phyloP scores from a whole-genome alignment of 805 yeast species.

The Yamadazyma kitorensis region DNA sequence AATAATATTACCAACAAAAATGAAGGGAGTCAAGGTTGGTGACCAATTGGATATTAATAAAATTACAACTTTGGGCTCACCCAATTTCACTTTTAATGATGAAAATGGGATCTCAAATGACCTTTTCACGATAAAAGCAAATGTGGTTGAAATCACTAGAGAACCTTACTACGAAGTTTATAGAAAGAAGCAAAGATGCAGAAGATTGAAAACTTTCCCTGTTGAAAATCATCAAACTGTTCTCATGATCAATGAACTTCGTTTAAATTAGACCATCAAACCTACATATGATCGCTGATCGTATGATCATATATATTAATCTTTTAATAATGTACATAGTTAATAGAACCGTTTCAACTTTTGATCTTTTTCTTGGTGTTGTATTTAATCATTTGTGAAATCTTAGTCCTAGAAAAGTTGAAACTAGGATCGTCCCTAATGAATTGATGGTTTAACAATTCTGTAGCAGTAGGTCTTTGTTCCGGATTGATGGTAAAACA shows the following conservation, averaged over 20 bases:
- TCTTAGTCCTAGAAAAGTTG: constrained; percentile 50
- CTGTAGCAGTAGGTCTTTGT: constrained; percentile 82
- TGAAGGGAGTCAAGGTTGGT: constrained; percentile 79
- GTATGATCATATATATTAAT: no score
- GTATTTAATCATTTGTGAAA: constrained; percentile 51
- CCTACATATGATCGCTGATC: no score
- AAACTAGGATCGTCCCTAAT: constrained; percentile 41
- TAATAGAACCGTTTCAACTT: no score
- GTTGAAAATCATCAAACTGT: constrained; percentile 78
- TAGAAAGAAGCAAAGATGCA: constrained; percentile 68
- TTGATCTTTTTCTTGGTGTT: constrained; percentile 25
- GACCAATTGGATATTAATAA: constrained; percentile 72
- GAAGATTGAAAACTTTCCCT: constrained; percentile 72
- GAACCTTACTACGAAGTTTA: constrained; percentile 60
- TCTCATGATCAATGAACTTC: constrained; percentile 70
- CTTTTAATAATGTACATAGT: not conserved
- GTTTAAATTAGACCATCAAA: constrained; percentile 30
- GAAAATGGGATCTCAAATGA: constrained; percentile 21
- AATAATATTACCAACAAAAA: constrained; percentile 71
- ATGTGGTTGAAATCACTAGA: constrained; percentile 83
- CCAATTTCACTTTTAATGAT: constrained; percentile 55
- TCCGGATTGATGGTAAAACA: constrained; percentile 79
- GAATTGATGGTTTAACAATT: constrained; percentile 55
- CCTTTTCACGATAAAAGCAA: constrained; percentile 63
- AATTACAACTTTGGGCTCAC: constrained; percentile 80